phyloP scores from a whole-genome alignment of 177 flowering plant genomes.

The Vitis hybrid region DNA sequence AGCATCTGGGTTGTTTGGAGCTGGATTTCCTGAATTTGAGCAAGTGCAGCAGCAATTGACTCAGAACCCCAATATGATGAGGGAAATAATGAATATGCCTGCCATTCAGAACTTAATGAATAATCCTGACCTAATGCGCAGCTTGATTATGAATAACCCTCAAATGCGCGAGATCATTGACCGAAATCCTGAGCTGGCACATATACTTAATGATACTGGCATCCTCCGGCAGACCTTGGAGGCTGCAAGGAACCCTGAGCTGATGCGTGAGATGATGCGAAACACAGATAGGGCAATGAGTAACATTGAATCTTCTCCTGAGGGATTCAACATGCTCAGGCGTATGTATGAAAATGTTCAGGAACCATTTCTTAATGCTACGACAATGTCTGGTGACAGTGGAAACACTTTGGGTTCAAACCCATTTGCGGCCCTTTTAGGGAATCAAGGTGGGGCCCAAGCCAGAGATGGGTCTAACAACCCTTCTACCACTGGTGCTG shows the following conservation, averaged over 20 bases:
- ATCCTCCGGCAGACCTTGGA: conserved; percentile 90
- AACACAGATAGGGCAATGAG: conserved; percentile 99
- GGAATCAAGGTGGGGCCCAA: conserved; percentile 63
- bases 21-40: conserved; percentile 86
- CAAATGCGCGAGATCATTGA: conserved; percentile 97
- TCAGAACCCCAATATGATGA: conserved; percentile 91
- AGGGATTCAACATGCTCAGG: conserved; percentile 98
- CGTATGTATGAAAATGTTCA: conserved; percentile 99
- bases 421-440: conserved; percentile 86
- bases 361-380: conserved; percentile 92
- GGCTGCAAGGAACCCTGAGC: conserved; percentile 96
- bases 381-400: conserved; percentile 67
- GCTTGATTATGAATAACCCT: conserved; percentile 88
- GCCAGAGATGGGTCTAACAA: conserved; percentile 51
- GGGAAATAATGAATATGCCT: conserved; percentile 96
- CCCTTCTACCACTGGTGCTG: conserved; percentile 56
- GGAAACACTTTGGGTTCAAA: conserved; percentile 62
- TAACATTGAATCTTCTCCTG: conserved; percentile 95
- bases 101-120: conserved; percentile 85
- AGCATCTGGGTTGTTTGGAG: conserved; percentile 63
- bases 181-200: conserved; percentile 95
- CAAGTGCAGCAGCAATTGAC: conserved; percentile 87
- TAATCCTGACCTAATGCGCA: conserved; percentile 90
- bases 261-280: conserved; percentile 99
- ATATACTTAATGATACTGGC: conserved; percentile 89